Evolutionary conservation across 768 basidiomycete genomes (phyloP), one percentile per base, ranked within the genome.

Genomic region (Collybiopsis luxurians): DNA sequence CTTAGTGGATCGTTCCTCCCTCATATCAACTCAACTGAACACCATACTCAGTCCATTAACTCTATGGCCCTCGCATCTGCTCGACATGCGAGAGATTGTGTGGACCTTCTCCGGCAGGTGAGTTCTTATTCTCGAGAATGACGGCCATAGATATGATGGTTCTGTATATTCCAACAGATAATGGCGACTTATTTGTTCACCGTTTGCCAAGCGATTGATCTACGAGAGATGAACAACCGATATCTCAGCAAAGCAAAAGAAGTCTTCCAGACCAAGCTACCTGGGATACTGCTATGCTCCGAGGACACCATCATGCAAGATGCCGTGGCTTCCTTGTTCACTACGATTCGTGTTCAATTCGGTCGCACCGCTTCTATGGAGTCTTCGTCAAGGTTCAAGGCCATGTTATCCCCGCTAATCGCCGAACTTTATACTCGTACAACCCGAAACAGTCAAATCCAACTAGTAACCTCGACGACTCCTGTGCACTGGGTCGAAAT

Each of bases 11-110:
- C 40, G 5, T 42, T 42, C 40, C 40, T 40, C 10, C 50, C 31
- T 24, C 23, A 56, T n/a, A 36, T 56, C 9, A 43, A 48, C 19
- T 46, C 43, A 11, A 34, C 55, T 31, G 55, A 56, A 40, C 38
- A 19, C 24, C 38, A 52, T 24, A 19, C 12, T n/a, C 38, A 34
- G 27, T 30, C 50, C 23, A 24, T 34, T 27, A 52, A 34, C 27
- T 26, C 50, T 19, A 26, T 47, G 23, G 46, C 46, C 11, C 46
- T 47, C 6, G 28, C 28, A 6, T 47, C 46, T 27, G 46, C 46
- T 23, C n/a, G 46, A 15, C 23, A 47, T 30, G 28, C 46, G 5
- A 26, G 15, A 15, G 15, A 47, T 26, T 26, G 6, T 30, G 28
- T 47, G 11, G 9, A 47, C 5, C 24, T 47, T 26, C 46, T 47